Base-by-base conservation (phyloP, 371 early-diverging fungal genomes). In the Mortierella sp. region DNA sequence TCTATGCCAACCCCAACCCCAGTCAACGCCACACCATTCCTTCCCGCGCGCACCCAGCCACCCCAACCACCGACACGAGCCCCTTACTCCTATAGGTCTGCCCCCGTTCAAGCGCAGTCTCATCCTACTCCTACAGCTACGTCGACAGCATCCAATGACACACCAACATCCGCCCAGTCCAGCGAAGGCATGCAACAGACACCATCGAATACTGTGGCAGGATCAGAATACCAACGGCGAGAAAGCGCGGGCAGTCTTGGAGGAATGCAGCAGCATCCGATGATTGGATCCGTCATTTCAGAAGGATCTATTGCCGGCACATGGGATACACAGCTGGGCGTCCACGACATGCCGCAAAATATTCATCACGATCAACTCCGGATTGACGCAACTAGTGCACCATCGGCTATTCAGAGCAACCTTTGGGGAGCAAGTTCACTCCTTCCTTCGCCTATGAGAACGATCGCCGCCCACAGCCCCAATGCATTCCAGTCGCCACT, bases 21-120 rank as follows among this genome's bases (percentile, higher is more conserved):
- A 7, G 10, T 43, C 0, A 46, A 32, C 14, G 18, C 73, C 12
- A 48, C 35, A 3, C 81, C 85, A 4, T 84, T 85, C 60, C 70
- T 79, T 21, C 72, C 79, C 16, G 82, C 75, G 5, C 79, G 63
- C 41, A 44, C 70, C 1, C 77, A 65, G 16, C 82, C 79, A 29
- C 82, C 77, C 5, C 70, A 32, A 63, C 84, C 84, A 3, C 86
- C 86, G 24, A 75, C 78, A 51, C 73, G 86, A 60, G 73, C 77
- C 18, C 86, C 80, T 27, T 85, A 79, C 41, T 71, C 79, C 0
- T 85, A 85, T 71, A 78, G 82, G 48, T 72, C 80, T 14, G 75
- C 83, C 11, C 51, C 72, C 35, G 55, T 58, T 29, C 78, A 78
- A 63, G 54, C 68, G n/a, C 75, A 77, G 11, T 44, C 7, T 32